Base-by-base conservation (phyloP, 768 basidiomycete genomes). In the Pleurotus tuber-regium region DNA sequence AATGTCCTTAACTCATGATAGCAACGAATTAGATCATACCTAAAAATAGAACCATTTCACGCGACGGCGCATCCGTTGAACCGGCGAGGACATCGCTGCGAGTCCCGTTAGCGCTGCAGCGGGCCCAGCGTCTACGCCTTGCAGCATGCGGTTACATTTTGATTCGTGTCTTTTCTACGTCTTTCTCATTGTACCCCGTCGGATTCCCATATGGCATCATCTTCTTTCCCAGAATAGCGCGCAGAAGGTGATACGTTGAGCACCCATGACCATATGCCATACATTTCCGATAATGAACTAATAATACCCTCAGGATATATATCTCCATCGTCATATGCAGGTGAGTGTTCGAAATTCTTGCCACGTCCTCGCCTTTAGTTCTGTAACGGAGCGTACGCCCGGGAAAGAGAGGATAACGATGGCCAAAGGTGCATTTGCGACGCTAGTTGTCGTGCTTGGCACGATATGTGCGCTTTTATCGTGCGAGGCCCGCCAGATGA, bases 401-500 rank as follows among this genome's bases (percentile, higher is more conserved):
- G n/a, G n/a, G n/a, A n/a, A n/a, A n/a, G n/a, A n/a, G n/a, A n/a
- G 6, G 36, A 16, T 16, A 16, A 38, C 5, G 7, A 38, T 38
- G 36, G n/a, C 36, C 19, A 38, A 18, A 38, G 19, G n/a, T 18
- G 36, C 19, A 38, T 38, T 38, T 16, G 5, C 36, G 36, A 38
- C 36, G 6, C 19, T 38, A 35, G 50, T 63, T 28, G 43, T 56
- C 30, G 26, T 65, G n/a, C 28, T 63, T 25, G 56, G 59, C 10
- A 39, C 57, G 35, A 51, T 59, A 36, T 43, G 57, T 29, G 33
- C 51, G 14, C 48, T 60, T n/a, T 50, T 54, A 33, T 30, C 61
- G 7, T 57, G 56, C 8, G 59, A 64, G 23, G 70, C 63, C 19
- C 63, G 66, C 3, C 63, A 69, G 24, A 59, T 74, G 36, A 60